A percentile compares a stretch with the other conserved stretches of the same genome.
phyloP scores from a whole-genome alignment of 225 moss, liverwort and hornwort species.

The Physcomitrellopsis africana region DNA sequence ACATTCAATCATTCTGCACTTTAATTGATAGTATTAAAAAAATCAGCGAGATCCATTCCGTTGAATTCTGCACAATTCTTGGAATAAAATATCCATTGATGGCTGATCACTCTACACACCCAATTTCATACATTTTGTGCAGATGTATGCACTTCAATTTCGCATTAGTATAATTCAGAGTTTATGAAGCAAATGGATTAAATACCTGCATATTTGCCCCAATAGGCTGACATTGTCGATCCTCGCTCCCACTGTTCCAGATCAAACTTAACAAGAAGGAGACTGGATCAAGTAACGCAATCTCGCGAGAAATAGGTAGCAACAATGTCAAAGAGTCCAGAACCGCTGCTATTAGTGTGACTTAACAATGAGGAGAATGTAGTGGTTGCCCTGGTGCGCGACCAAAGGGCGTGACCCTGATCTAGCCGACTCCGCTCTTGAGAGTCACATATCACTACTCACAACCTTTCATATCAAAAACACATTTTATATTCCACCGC shows the following conservation, averaged over 20 bases:
- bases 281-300: background rate
- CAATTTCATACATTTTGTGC: background rate
- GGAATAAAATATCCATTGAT: background rate
- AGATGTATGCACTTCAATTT: conserved; percentile 11
- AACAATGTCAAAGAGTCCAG: background rate
- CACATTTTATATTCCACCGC: background rate
- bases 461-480: conserved; percentile 37
- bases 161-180: background rate
- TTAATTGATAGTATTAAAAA: background rate
- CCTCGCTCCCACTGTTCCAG: conserved; percentile 33
- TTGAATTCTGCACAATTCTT: conserved; percentile 1
- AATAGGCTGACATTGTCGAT: conserved; percentile 60
- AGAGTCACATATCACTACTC: background rate
- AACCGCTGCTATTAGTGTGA: background rate
- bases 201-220: conserved; percentile 71
- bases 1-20: background rate
- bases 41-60: background rate
- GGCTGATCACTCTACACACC: background rate
- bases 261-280: background rate
- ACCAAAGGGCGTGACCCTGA: conserved; percentile 31
- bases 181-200: background rate
- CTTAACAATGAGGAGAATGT: conserved; percentile 1
- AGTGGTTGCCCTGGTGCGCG: conserved; percentile 7
- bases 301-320: background rate
- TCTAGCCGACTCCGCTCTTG: background rate